phyloP scores from a whole-genome alignment of 768 basidiomycete genomes.

The Leccinellum albellum region DNA sequence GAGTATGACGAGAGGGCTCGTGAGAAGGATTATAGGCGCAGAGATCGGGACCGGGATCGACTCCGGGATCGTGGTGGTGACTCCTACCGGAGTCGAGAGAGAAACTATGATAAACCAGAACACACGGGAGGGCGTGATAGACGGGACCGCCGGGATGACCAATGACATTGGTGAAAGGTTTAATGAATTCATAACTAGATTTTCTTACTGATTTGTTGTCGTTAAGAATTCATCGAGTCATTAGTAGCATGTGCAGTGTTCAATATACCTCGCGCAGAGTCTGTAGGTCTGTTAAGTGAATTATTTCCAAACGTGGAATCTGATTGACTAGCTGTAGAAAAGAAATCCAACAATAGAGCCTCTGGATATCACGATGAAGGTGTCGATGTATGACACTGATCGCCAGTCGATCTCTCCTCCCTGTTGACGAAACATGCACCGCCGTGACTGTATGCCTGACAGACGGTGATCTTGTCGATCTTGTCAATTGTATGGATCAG shows the following conservation, averaged over 20 bases:
- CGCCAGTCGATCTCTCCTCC: not conserved
- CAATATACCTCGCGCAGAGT: not conserved
- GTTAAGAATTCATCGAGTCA: not conserved
- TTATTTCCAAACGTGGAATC: not conserved
- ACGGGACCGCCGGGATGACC: slow-evolving; percentile 13
- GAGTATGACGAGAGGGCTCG: slow-evolving; percentile 7
- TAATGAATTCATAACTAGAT: not conserved
- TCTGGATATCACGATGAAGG: not conserved
- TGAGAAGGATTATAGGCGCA: slow-evolving; percentile 12
- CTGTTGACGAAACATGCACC: not conserved
- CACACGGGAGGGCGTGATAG: slow-evolving; percentile 18
- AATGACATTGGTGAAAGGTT: not conserved
- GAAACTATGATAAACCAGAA: slow-evolving; percentile 9
- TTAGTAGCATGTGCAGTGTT: not conserved
- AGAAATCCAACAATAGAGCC: not conserved
- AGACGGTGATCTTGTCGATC: not conserved
- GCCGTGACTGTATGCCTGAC: not conserved
- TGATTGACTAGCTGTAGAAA: not conserved
- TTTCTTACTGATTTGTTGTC: not conserved
- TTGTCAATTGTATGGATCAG: not conserved
- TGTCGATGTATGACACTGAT: not conserved
- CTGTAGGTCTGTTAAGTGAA: not conserved
- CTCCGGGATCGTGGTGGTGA: slow-evolving; percentile 23
- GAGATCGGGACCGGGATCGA: slow-evolving; percentile 27
- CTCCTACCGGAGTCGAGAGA: slow-evolving; percentile 28